These are phyloP conservation scores for Hippophae tibetana DNA, from an alignment of 306 rosid species.

Conservation along the genomic window DNA sequence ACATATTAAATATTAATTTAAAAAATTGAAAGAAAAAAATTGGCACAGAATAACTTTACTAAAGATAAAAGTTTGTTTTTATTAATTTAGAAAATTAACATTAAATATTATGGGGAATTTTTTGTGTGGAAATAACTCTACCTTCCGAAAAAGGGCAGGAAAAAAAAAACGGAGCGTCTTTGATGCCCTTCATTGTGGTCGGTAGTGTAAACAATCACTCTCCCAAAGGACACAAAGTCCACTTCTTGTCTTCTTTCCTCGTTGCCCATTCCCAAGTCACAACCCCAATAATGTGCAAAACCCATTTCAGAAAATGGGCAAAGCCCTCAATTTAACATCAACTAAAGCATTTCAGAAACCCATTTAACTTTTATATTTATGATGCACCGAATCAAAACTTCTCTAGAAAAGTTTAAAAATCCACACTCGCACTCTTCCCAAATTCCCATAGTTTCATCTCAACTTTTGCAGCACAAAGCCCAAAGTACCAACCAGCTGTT, in stretches of 20 bases:
- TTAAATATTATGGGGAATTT: no score
- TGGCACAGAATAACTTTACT: no score
- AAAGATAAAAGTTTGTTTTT: no score
- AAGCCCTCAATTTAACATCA: slow-evolving; percentile 2
- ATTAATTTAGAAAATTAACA: no score
- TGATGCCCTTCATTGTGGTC: no score
- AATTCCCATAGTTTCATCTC: slow-evolving; percentile 7
- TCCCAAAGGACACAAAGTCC: not conserved
- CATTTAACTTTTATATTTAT: slow-evolving; percentile 15
- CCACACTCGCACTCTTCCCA: slow-evolving; percentile 17
- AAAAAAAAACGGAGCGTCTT: no score
- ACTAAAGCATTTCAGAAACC: not conserved
- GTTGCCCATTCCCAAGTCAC: not conserved
- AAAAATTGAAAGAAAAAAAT: no score
- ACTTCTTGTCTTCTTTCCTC: not conserved
- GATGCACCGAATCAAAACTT: slow-evolving; percentile 25
- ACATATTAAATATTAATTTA: no score
- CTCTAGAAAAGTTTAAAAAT: slow-evolving; percentile 11
- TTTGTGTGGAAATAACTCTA: no score
- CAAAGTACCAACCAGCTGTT: slow-evolving; percentile 21
- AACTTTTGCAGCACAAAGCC: slow-evolving; percentile 15
- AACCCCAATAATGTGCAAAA: slow-evolving; percentile 1
- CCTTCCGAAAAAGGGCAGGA: no score
- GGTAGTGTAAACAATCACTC: not conserved
- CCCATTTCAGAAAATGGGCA: slow-evolving; percentile 3